Conservation (phyloP, 2,329 filamentous ascomycete genomes). For the Botrytis tulipae region DNA sequence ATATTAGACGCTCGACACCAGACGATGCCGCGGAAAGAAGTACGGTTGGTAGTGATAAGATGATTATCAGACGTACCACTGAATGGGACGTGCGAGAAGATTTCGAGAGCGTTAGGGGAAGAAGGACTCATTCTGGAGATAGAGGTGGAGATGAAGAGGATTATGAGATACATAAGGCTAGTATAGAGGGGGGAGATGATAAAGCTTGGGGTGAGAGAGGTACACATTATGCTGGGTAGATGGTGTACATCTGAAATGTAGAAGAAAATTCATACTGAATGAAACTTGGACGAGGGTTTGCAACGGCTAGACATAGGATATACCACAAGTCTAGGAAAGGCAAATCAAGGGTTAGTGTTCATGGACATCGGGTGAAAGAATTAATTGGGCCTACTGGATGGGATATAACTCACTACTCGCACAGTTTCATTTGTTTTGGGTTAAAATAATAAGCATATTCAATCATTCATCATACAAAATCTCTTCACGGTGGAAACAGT, state of each 20-base stretch:
- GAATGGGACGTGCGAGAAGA: slow-evolving; percentile 27
- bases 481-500: neutral
- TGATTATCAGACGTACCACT: slow-evolving; percentile 27
- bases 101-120: neutral
- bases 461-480: neutral
- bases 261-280: neutral
- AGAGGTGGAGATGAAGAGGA: neutral
- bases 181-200: neutral
- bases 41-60: slow-evolving; percentile 24
- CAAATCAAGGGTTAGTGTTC: neutral
- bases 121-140: neutral
- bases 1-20: slow-evolving; percentile 23
- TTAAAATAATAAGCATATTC: neutral
- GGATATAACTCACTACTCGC: neutral
- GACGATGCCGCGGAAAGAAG: slow-evolving; percentile 21
- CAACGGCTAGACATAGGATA: neutral
- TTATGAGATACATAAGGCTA: neutral
- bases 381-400: neutral
- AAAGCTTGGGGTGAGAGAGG: neutral
- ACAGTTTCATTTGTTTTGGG: neutral
- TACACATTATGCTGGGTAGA: slow-evolving; percentile 1
- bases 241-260: neutral
- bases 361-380: neutral
- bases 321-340: neutral
- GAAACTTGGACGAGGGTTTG: neutral